These are phyloP conservation scores for Aaosphaeria pasadenensis DNA, from an alignment of 2,329 filamentous ascomycete species.

Conservation along the genomic window DNA sequence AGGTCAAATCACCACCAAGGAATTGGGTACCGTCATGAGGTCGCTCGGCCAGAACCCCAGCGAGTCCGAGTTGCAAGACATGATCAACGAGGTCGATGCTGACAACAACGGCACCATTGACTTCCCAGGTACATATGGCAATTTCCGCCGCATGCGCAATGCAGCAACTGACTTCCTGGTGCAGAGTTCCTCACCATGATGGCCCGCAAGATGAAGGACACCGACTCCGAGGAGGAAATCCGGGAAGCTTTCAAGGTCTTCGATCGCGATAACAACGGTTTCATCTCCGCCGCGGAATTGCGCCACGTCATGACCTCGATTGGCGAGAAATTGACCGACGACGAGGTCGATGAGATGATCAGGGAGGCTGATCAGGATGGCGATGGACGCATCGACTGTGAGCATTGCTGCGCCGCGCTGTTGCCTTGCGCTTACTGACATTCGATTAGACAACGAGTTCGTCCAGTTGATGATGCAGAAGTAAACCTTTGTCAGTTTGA, in stretches of 20 bases:
- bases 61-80: slow-evolving; percentile 62
- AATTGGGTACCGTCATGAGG: slow-evolving; percentile 63
- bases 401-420: slow-evolving; percentile 12
- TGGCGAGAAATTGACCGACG: slow-evolving; percentile 61
- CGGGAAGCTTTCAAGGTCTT: slow-evolving; percentile 65
- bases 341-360: slow-evolving; percentile 66
- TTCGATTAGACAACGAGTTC: slow-evolving; percentile 51
- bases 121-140: slow-evolving; percentile 52
- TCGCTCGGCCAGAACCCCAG: slow-evolving; percentile 62
- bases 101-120: slow-evolving; percentile 66
- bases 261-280: slow-evolving; percentile 64
- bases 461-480: slow-evolving; percentile 58
- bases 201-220: slow-evolving; percentile 61
- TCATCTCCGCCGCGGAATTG: slow-evolving; percentile 62
- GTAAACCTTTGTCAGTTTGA: slow-evolving; percentile 29
- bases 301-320: slow-evolving; percentile 63
- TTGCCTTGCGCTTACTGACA: neutral
- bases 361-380: slow-evolving; percentile 63
- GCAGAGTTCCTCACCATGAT: slow-evolving; percentile 66
- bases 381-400: slow-evolving; percentile 64
- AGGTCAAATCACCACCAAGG: slow-evolving; percentile 64
- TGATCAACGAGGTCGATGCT: slow-evolving; percentile 65
- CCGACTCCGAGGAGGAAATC: slow-evolving; percentile 63
- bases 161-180: slow-evolving; percentile 4
- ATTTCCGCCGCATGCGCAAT: neutral